Evolutionary conservation across 345 rosid genomes (phyloP), one percentile per base, ranked within the genome.

Genomic region (Hypericum androsaemum): DNA sequence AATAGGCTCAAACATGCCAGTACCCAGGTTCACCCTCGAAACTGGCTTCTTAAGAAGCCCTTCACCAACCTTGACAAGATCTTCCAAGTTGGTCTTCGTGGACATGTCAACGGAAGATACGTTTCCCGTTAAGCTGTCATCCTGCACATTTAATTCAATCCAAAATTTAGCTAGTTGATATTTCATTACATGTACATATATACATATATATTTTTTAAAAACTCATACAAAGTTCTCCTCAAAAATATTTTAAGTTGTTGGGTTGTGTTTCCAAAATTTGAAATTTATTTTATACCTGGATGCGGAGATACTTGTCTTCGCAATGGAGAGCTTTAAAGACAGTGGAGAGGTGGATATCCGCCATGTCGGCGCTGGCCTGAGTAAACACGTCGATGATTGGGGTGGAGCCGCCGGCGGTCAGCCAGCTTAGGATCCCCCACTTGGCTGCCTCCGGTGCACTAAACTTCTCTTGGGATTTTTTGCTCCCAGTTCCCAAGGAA

Each of bases 271-370:
- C n/a, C n/a, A n/a, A n/a, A n/a, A n/a, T n/a, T n/a, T n/a, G n/a
- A n/a, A n/a, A n/a, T n/a, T n/a, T n/a, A 45, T n/a, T 8, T 47
- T 47, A 46, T 56, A 57, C 68, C 68, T 57, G 58, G 12, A 64
- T 51, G 15, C 68, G 42, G 12, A 52, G 14, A 16, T 60, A 60
- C 8, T 52, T 51, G 5, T 14, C 53, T 39, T 53, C 53, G 12
- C 46, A 53, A 16, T 53, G 53, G 40, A 53, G 53, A 2, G 59
- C 52, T 35, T 53, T 14, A 14, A 53, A 61, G 2, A 53, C 17
- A 1, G 9, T 16, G 7, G 53, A 53, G 22, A 61, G 47, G 35
- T 61, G 54, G 12, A 39, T 8, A 53, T 61, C 65, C 10, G 52
- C 52, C 53, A 61, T 61, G 14, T 53, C 65, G 0, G 53, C 46